Evolutionary conservation across 2,329 filamentous ascomycete genomes (phyloP), one percentile per base, ranked within the genome.

Genomic region (Sporothrix curviconia): DNA sequence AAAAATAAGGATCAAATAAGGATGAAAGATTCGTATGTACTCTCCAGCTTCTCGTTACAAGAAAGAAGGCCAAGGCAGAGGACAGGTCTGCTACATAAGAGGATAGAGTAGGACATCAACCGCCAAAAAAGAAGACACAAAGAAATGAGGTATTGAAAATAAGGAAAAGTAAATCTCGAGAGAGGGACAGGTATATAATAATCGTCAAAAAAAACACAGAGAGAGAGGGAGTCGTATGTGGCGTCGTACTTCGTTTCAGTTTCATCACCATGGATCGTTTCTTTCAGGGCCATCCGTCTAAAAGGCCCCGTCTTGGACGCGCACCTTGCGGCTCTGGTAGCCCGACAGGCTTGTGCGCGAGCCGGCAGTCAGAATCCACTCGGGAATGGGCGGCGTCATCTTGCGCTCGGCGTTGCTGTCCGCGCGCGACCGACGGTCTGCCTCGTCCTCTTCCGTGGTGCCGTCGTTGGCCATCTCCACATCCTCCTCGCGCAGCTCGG

Each of bases 371-470:
- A 85, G 67, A 36, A 84, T 77, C 76, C 81, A 85, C 7, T 83
- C 80, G 0, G 82, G 82, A 40, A 85, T 82, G 1, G 81, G 81
- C 11, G 82, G 80, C 9, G 80, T 83, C 71, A 84, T 74, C 39
- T 74, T 75, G 47, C 76, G 71, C 64, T 78, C 77, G 7, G 68
- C 64, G 52, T 66, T 65, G 57, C 61, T 62, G 59, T 67, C 46
- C 25, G 58, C 59, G 30, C 57, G 59, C 43, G 22, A 52, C 60
- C 42, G 55, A 49, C 57, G 57, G n/a, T 60, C 65, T 56, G 51
- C 53, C 25, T 61, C 62, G 1, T 60, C 63, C 37, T 66, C 67
- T 3, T 62, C 63, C 25, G 67, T 64, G 3, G 64, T 63, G 14
- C 14, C 12, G 15, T 36, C 14, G 12, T 4, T 2, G 2, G 3